Base-by-base conservation (phyloP, 164 flowering plant genomes). In the Stephania cephalantha region DNA sequence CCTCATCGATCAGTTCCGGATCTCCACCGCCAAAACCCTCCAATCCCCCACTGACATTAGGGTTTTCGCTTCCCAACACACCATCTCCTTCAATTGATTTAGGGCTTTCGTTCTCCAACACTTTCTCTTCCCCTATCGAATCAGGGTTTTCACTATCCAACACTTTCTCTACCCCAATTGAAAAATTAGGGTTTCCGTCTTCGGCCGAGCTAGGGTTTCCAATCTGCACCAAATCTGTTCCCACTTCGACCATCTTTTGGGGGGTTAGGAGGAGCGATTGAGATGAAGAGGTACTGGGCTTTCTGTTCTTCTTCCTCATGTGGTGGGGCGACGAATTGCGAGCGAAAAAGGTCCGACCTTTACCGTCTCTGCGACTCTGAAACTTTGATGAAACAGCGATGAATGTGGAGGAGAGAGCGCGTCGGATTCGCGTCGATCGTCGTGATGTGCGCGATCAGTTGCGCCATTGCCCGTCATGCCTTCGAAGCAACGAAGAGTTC, bases 1-100 rank as follows among this genome's bases (percentile, higher is more conserved):
- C 73, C 15, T 70, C 78, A 25, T 50, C 72, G 11, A 70, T 69
- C 75, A 61, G 44, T n/a, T 61, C 10, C 20, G 69, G 75, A 6
- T 48, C 11, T 46, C 20, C 46, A 42, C 48, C 13, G 35, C 15
- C 29, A 45, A 22, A 7, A 29, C 63, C 50, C 74, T n/a, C 25
- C 5, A 1, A 30, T 48, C 12, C 73, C 58, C 9, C 53, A 48
- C 20, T 69, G n/a, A 44, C 15, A 44, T 66, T 11, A 71, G 7
- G 42, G 42, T 35, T 35, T 35, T 35, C 42, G 42, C 42, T 35
- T 18, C 1, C n/a, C 6, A 17, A 7, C 53, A 50, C 64, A 1
- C 9, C 74, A 35, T 31, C 72, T 69, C 9, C 35, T 5, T 13
- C 76, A 5, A 58, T 20, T 45, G 11, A 1, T n/a, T 42, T 45